Base-by-base conservation (phyloP, 139 green algal species). In the Chlorella sp. region DNA sequence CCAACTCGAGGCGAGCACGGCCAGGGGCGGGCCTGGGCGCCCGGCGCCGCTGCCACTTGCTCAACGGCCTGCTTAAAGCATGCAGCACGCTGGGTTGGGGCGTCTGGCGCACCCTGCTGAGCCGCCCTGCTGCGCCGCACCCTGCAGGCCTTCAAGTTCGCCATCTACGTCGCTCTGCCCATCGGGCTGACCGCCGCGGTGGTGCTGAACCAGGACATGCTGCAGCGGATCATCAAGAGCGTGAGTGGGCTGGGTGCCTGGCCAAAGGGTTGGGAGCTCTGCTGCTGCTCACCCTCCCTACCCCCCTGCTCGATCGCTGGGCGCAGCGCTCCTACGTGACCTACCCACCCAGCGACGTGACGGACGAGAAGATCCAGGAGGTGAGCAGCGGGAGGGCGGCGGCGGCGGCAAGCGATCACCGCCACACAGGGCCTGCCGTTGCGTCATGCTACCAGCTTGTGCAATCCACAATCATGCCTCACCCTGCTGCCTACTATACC, bases 131-230 rank as follows among this genome's bases (percentile, higher is more conserved):
- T 60, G 51, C 51, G 51, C 51, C 51, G 51, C 51, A 60, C 51
- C 30, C 87, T 79, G 78, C 92, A 98, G 94, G 89, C 88, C 3
- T 94, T 95, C 80, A 96, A 96, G 74, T 96, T 94, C 83, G 80
- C 67, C 1, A 67, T 94, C 26, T 98, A 96, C 81, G 5, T 98
- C 3, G 72, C 82, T 30, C 85, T 98, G 3, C 95, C 95, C 5
- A 68, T 94, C 2, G 81, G 88, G 0, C 91, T 97, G 60, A 93
- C 91, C 17, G 93, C 90, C 65, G 91, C 87, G 13, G 84, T 98
- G 36, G 93, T 92, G 28, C 84, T 88, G 16, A 84, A 90, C 14
- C 88, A 92, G 26, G 86, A 88, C 32, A 91, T 90, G 56, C 89
- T 96, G 79, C 89, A 95, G 76, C 73, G 58, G 26, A 83, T 94